These are phyloP conservation scores for Amphicarpaea edgeworthii DNA, from an alignment of 306 rosid species.

Conservation along the genomic window DNA sequence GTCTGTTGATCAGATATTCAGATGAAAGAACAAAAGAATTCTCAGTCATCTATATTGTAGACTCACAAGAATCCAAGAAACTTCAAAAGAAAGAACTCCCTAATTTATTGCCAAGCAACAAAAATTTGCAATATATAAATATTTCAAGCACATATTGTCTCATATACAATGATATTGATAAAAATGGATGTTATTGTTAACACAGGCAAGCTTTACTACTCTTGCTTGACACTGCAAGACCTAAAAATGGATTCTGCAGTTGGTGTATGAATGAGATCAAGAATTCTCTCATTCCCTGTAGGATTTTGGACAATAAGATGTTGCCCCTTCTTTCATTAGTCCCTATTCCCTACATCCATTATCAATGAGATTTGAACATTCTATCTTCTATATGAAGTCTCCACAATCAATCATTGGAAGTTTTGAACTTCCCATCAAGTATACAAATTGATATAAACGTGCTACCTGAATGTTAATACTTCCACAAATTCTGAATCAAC, in stretches of 20 bases:
- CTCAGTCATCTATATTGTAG: neutral
- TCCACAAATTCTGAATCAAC: slow-evolving; percentile 76
- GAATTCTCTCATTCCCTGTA: slow-evolving; percentile 5
- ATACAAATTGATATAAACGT: slow-evolving; percentile 13
- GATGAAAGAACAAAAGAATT: slow-evolving; percentile 22
- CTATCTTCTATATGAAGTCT: slow-evolving; percentile 25
- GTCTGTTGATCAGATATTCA: slow-evolving; percentile 58
- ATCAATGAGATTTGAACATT: slow-evolving; percentile 12
- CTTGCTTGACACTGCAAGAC: slow-evolving; percentile 2
- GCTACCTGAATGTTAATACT: slow-evolving; percentile 75
- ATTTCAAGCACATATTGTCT: slow-evolving; percentile 14
- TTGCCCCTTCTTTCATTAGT: neutral
- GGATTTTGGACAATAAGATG: neutral
- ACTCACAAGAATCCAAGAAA: slow-evolving; percentile 8
- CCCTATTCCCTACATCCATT: slow-evolving; percentile 1
- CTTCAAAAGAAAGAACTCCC: neutral
- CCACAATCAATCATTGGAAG: slow-evolving; percentile 28
- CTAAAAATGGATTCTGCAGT: slow-evolving; percentile 12
- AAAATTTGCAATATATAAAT: slow-evolving; percentile 4
- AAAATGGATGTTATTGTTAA: neutral
- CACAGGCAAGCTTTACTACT: slow-evolving; percentile 7
- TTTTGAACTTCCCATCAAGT: slow-evolving; percentile 32
- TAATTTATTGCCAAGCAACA: slow-evolving; percentile 12
- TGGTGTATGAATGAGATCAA: neutral
- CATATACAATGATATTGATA: slow-evolving; percentile 12